Conservation (phyloP, 805 yeast species). For the Groenewaldozyma tartarivorans region DNA sequence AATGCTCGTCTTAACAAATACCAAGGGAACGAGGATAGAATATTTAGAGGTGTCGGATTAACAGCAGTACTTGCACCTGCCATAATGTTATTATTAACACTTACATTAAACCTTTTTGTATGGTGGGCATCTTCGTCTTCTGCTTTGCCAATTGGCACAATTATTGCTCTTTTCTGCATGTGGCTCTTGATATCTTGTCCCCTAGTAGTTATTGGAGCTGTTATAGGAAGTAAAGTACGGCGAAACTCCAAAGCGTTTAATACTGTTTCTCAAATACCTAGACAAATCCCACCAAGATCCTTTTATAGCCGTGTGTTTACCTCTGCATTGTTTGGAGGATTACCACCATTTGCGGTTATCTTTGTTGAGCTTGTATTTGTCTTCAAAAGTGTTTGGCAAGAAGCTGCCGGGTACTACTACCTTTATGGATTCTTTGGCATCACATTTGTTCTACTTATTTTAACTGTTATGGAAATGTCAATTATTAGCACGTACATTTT, state of each 20-base stretch:
- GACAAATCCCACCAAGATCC: conserved; percentile 24
- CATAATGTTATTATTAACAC: conserved; percentile 38
- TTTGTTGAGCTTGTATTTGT: conserved; percentile 67
- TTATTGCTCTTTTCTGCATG: conserved; percentile 46
- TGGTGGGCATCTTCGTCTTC: conserved; percentile 70
- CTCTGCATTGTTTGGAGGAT: conserved; percentile 41
- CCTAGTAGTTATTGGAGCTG: conserved; percentile 55
- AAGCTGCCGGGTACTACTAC: conserved; percentile 68
- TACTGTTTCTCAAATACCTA: conserved; percentile 22
- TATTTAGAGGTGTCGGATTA: conserved; percentile 22
- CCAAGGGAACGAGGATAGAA: conserved; percentile 35
- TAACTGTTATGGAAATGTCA: conserved; percentile 63
- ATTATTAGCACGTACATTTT: conserved; percentile 59
- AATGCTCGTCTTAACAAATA: conserved; percentile 55
- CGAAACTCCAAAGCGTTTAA: conserved; percentile 17
- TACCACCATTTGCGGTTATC: conserved; percentile 72
- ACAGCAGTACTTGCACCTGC: conserved; percentile 26
- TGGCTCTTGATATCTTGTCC: conserved; percentile 67
- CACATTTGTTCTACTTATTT: conserved; percentile 47
- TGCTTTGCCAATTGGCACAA: conserved; percentile 72
- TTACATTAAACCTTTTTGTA: conserved; percentile 55
- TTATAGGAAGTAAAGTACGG: conserved; percentile 31
- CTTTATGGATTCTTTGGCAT: conserved; percentile 68
- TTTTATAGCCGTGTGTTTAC: conserved; percentile 5
- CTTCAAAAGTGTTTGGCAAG: conserved; percentile 70